These are phyloP conservation scores for Rhizopogon salebrosus DNA, from an alignment of 768 basidiomycete species.

Conservation along the genomic window DNA sequence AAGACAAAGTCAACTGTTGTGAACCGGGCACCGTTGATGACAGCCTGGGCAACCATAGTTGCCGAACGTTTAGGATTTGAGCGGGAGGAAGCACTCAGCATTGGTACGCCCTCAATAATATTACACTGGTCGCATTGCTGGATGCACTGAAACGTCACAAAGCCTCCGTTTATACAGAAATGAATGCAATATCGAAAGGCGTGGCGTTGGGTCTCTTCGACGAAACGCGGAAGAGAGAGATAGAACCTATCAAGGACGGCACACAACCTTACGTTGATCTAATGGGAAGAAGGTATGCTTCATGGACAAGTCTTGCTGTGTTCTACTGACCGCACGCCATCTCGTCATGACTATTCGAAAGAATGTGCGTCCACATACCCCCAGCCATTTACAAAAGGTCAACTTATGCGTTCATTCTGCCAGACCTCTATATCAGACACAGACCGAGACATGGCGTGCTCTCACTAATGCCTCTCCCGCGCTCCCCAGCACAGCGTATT, in stretches of 20 bases:
- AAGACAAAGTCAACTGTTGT: constrained; percentile 57
- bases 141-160: not conserved
- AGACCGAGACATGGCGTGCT: constrained; percentile 73
- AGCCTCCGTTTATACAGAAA: constrained; percentile 92
- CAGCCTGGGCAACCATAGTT: constrained; percentile 86
- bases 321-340: not conserved
- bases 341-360: constrained; percentile 7
- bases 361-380: constrained; percentile 33
- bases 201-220: constrained; percentile 77
- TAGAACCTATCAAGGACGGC: constrained; percentile 50
- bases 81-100: constrained; percentile 85
- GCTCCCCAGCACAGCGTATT: constrained; percentile 69
- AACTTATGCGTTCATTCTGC: not conserved
- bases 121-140: not conserved
- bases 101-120: constrained; percentile 55
- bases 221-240: constrained; percentile 44
- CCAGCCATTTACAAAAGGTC: not conserved
- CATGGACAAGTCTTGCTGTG: not conserved
- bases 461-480: constrained; percentile 67
- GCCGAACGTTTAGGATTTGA: constrained; percentile 84
- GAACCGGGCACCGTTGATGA: constrained; percentile 94
- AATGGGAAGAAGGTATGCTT: constrained; percentile 64
- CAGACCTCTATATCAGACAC: constrained; percentile 78
- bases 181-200: constrained; percentile 86
- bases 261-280: constrained; percentile 83